phyloP scores from a whole-genome alignment of 192 early-diverging fungal genomes.

The Coemansia sp. region DNA sequence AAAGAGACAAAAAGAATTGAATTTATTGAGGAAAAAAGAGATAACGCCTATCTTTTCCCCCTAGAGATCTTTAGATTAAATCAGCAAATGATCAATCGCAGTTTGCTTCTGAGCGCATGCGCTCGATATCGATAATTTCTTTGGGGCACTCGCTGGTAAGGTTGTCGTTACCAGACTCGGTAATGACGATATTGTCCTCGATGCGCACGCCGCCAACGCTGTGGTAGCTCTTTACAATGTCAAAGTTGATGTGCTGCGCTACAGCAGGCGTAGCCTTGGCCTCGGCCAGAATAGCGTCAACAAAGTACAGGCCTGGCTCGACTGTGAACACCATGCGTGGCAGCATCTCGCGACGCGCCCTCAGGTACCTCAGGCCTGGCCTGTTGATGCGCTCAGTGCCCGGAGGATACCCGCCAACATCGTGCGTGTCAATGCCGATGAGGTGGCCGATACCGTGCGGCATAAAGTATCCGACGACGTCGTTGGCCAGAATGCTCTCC shows the following conservation, averaged over 20 bases:
- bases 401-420: slow-evolving; percentile 71
- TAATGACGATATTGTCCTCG: slow-evolving; percentile 87
- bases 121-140: slow-evolving; percentile 72
- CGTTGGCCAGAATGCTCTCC: slow-evolving; percentile 60
- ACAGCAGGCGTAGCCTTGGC: slow-evolving; percentile 59
- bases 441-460: slow-evolving; percentile 91
- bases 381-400: slow-evolving; percentile 68
- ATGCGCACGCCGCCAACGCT: slow-evolving; percentile 91
- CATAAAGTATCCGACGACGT: slow-evolving; percentile 79
- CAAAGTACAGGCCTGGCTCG: slow-evolving; percentile 94
- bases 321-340: slow-evolving; percentile 88
- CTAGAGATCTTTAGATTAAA: neutral
- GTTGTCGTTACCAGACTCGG: slow-evolving; percentile 73
- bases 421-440: slow-evolving; percentile 90
- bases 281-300: slow-evolving; percentile 70
- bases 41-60: too few relatives aligned
- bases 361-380: slow-evolving; percentile 72
- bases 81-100: neutral
- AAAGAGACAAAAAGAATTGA: neutral
- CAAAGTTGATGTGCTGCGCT: slow-evolving; percentile 65
- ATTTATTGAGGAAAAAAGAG: too few relatives aligned
- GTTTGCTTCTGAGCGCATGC: slow-evolving; percentile 30
- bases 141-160: slow-evolving; percentile 77
- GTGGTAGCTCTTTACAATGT: slow-evolving; percentile 64
- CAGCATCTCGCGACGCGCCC: slow-evolving; percentile 71